A percentile compares a stretch with the other conserved stretches of the same genome.
These are phyloP conservation scores for Phytopythium sindhum DNA, from an alignment of 352 stramenopile genomes.

Conservation along the genomic window DNA sequence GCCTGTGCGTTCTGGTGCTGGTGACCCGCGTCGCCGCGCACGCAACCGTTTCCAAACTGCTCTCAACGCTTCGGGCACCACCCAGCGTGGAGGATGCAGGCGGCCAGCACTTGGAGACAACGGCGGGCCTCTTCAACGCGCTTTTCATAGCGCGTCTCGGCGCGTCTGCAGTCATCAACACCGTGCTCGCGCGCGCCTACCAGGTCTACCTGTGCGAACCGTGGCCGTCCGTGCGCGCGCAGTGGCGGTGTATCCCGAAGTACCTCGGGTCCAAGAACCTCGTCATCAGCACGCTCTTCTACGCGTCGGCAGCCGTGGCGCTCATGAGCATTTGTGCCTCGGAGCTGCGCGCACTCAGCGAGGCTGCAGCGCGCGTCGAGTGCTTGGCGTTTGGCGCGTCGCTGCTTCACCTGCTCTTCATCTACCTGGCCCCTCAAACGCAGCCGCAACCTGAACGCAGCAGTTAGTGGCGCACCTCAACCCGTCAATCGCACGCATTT, in stretches of 20 bases:
- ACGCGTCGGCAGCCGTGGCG: slow-evolving; percentile 26
- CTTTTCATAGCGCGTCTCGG: slow-evolving; percentile 43
- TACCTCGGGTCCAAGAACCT: slow-evolving; percentile 69
- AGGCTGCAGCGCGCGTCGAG: slow-evolving; percentile 50
- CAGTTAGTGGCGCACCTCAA: not conserved
- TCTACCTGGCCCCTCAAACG: slow-evolving; percentile 9
- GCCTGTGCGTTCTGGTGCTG: slow-evolving; percentile 41
- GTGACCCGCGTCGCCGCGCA: slow-evolving; percentile 50
- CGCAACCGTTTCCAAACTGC: slow-evolving; percentile 30
- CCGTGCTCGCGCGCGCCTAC: slow-evolving; percentile 40
- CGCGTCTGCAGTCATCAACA: slow-evolving; percentile 26
- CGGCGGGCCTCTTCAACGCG: slow-evolving; percentile 36
- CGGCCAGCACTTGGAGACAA: slow-evolving; percentile 12
- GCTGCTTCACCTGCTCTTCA: slow-evolving; percentile 31
- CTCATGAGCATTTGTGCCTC: slow-evolving; percentile 31
- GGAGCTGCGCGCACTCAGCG: slow-evolving; percentile 42
- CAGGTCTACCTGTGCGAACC: slow-evolving; percentile 46
- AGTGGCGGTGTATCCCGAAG: slow-evolving; percentile 45
- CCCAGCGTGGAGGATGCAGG: slow-evolving; percentile 1
- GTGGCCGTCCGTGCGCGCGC: slow-evolving; percentile 22
- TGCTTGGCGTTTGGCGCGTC: slow-evolving; percentile 29
- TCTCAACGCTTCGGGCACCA: slow-evolving; percentile 11
- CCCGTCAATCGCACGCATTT: not conserved
- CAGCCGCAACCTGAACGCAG: not conserved
- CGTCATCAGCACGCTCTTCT: slow-evolving; percentile 57